phyloP scores from a whole-genome alignment of 192 early-diverging fungal genomes.

The Coemansia sp. region DNA sequence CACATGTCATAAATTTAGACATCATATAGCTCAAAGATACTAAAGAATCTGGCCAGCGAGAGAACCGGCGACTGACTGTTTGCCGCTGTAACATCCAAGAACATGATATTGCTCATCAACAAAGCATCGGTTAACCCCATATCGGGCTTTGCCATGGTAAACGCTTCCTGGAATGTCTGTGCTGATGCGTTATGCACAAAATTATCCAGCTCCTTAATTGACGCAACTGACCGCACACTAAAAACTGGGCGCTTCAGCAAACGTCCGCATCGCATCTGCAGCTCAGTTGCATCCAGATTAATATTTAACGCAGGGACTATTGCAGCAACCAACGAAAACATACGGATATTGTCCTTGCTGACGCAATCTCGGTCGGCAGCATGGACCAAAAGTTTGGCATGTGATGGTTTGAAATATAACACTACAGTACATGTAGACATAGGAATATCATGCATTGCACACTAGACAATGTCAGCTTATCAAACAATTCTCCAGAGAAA shows the following conservation, averaged over 20 bases:
- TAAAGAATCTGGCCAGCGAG: slow-evolving; percentile 3
- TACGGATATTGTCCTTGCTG: too few species aligned
- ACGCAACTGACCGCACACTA: slow-evolving; percentile 63
- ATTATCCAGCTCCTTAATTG: slow-evolving; percentile 69
- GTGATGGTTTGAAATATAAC: too few species aligned
- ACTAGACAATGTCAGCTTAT: too few species aligned
- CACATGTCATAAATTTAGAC: not conserved
- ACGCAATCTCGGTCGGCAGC: too few species aligned
- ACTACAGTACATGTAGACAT: too few species aligned
- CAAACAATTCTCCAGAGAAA: too few species aligned
- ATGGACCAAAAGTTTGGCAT: too few species aligned
- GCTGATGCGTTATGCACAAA: slow-evolving; percentile 74
- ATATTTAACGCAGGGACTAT: too few species aligned
- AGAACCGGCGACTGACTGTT: not conserved
- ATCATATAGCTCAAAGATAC: slow-evolving; percentile 14
- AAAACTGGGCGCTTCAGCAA: slow-evolving; percentile 70
- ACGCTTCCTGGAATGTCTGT: slow-evolving; percentile 74
- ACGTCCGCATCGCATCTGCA: slow-evolving; percentile 26
- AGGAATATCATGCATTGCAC: too few species aligned
- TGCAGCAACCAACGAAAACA: too few species aligned
- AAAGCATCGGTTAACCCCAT: slow-evolving; percentile 69
- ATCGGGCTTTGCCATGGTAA: slow-evolving; percentile 68
- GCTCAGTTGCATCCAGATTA: not conserved
- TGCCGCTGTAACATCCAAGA: slow-evolving; percentile 29
- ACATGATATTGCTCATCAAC: slow-evolving; percentile 53